Evolutionary conservation across 495 filamentous ascomycete genomes (phyloP), one percentile per base, ranked within the genome.

Genomic region (Opeltia flavorubescens): DNA sequence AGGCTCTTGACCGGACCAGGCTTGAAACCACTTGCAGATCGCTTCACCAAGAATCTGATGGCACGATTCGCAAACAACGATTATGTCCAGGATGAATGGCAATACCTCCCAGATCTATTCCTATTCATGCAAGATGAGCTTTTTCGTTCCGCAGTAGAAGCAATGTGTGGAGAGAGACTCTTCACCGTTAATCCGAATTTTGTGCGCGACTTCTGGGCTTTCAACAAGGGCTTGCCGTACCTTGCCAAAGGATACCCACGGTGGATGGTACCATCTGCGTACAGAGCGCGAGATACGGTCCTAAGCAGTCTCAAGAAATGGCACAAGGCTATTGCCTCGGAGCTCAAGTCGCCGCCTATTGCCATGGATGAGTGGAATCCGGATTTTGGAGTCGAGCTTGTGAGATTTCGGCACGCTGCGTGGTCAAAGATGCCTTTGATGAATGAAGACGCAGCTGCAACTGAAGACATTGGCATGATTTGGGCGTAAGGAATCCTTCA

Each of bases 101-200:
- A 46, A 44, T 31, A 46, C 20, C 12, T 20, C n/a, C 18, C 54
- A 17, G 53, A 53, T 43, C 34, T 66, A 7, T 61, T 50, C 35
- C 26, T n/a, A 15, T 54, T 66, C 44, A n/a, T 66, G 15, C 47
- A 56, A 33, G 12, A 38, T 17, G 18, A 48, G 1, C 52, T 62
- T 35, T 59, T 61, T 48, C 43, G 21, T 29, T 59, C 61, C 17
- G 43, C 55, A 8, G 48, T 49, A 20, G 41, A 43, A 20, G 47
- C 59, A 1, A 33, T 66, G 17, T 56, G 49, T 43, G 62, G 61
- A 24, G 46, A 50, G 18, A 38, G 47, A 25, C 12, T 66, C 15
- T 26, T 60, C 25, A 17, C 36, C 11, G 26, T 59, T 1, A 46
- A 50, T 34, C 60, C 59, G 25, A 49, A 21, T 11, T 48, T 45